Percentiles rank a stretch among this genome's conserved stretches.
phyloP scores from a whole-genome alignment of 176 grass and related monocot species.

The Triticum timopheevii region DNA sequence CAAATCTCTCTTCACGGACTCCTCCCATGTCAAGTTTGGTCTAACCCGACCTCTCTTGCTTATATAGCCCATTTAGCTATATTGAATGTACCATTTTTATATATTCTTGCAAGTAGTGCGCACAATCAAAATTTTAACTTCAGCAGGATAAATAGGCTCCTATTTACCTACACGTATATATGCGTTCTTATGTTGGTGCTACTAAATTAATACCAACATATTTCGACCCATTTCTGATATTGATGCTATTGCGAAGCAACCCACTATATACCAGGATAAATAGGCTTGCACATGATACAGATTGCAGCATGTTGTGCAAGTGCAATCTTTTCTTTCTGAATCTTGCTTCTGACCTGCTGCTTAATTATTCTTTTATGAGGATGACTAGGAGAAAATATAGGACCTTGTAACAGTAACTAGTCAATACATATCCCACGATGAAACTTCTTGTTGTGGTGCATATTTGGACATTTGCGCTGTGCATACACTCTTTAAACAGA shows the following conservation, averaged over 20 bases:
- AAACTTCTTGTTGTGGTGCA: neutral
- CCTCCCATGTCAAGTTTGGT: too few relatives aligned
- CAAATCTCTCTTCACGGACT: too few relatives aligned
- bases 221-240: neutral
- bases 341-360: slow-evolving; percentile 10
- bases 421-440: neutral
- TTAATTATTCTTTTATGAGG: neutral
- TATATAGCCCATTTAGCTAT: neutral
- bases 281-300: neutral
- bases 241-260: neutral
- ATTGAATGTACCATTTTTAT: neutral
- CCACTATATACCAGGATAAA: neutral
- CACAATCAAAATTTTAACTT: too few relatives aligned
- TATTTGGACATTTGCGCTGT: neutral
- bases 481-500: neutral
- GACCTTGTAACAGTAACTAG: neutral
- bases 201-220: neutral
- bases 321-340: neutral
- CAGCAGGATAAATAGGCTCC: neutral
- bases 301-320: neutral
- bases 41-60: too few relatives aligned
- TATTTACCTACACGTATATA: neutral
- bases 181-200: neutral
- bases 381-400: neutral
- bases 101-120: too few relatives aligned